Evolutionary conservation across 75 land plant genomes (phyloP), one percentile per base, ranked within the genome.

Genomic region (Adiantum capillusveneris): DNA sequence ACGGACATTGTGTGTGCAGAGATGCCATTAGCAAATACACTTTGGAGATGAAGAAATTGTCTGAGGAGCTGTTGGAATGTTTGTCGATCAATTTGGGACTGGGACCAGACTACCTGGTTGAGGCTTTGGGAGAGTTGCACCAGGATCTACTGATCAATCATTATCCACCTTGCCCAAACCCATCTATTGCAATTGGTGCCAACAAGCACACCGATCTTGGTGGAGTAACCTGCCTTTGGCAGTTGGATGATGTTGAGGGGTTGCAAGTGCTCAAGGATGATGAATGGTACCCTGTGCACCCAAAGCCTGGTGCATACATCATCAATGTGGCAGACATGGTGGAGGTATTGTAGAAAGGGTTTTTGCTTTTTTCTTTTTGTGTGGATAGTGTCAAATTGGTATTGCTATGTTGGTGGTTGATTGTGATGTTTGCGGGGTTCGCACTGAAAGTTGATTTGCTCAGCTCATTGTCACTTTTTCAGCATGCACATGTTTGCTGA

Each of bases 191-290:
- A 0, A 65, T 60, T 48, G 80, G 83, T 9, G 78, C 76, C 21
- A 56, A 80, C 16, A 77, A 65, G 5, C 90, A 86, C 74, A 75
- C 80, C 0, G 90, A 86, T 31, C 79, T 82, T 6, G 88, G 88
- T 16, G 86, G 86, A 2, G 39, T 79, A 59, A 86, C 85, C 20
- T 46, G 84, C 29, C 54, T 83, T 18, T 66, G 80, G 42, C 86
- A 79, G 53, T 81, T 85, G 45, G 86, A 76, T 46, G 41, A 74
- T 41, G 75, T 79, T 11, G 66, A 64, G 0, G 90, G 90, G 7
- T 83, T 82, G 6, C 67, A 86, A 51, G 73, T 87, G 43, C 56
- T 66, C 42, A 84, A 84, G 59, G 81, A 84, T 43, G 81, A 75
- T 0, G 34, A 74, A 11, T 87, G 92, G 92, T 63, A 79, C 9